Conservation (phyloP, 176 grass and related monocot species). For the Triticum timopheevii region DNA sequence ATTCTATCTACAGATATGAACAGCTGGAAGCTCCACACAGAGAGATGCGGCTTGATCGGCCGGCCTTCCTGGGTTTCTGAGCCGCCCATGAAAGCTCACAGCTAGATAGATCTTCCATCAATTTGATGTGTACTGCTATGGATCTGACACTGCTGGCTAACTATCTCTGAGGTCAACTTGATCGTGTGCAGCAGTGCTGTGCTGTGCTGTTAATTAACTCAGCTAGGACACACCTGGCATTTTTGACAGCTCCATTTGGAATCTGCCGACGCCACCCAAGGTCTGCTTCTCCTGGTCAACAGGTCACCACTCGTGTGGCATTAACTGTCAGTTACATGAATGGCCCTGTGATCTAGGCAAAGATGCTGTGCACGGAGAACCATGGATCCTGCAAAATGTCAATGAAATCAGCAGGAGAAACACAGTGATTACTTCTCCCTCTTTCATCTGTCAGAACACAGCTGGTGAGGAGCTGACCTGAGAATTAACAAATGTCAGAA, state of each 20-base stretch:
- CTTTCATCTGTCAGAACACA: neutral
- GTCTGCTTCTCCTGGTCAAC: constrained; percentile 18
- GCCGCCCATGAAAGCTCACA: neutral
- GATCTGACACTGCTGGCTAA: neutral
- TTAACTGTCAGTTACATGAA: neutral
- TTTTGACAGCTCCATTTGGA: neutral
- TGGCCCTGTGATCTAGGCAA: constrained; percentile 10
- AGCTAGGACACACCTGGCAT: neutral
- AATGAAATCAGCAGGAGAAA: neutral
- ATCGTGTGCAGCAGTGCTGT: neutral
- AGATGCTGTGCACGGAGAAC: constrained; percentile 4
- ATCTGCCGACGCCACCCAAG: neutral
- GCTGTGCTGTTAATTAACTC: neutral
- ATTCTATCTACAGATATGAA: neutral
- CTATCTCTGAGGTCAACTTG: neutral
- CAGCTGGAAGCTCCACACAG: constrained; percentile 14
- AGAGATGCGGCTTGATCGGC: neutral
- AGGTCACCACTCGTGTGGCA: neutral
- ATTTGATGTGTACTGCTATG: neutral
- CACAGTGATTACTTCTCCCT: neutral
- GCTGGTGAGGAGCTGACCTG: neutral
- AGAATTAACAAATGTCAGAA: neutral
- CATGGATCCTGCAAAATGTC: constrained; percentile 12
- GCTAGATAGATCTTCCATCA: neutral
- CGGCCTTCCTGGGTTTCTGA: neutral